Evolutionary conservation across 305 asterid species (phyloP).

Genomic region (Fraxinus sp.): DNA sequence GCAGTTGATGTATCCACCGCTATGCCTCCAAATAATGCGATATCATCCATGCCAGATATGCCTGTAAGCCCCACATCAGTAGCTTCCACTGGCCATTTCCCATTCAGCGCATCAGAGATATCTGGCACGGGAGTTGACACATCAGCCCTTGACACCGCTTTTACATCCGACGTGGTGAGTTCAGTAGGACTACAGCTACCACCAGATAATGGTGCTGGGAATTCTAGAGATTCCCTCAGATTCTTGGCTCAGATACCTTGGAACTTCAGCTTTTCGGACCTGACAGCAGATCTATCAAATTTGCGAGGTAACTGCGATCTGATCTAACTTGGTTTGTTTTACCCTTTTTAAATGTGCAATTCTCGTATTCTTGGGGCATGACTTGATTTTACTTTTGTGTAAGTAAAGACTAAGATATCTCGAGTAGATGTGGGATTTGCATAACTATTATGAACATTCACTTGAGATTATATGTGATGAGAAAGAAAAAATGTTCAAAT

Average conservation of each 20-base stretch:
- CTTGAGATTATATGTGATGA: not conserved
- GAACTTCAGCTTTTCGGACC: conserved; percentile 73
- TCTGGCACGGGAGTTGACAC: conserved; percentile 68
- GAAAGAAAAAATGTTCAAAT: not conserved
- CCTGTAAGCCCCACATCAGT: conserved; percentile 74
- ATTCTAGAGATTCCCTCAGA: conserved; percentile 62
- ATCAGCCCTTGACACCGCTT: conserved; percentile 60
- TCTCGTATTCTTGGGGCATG: not conserved
- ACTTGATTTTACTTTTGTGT: not conserved
- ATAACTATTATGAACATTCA: not conserved
- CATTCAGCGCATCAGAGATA: conserved; percentile 61
- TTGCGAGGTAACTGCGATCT: conserved; percentile 56
- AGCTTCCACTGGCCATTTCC: conserved; percentile 73
- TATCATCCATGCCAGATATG: conserved; percentile 62
- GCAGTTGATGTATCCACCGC: conserved; percentile 45
- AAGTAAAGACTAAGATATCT: not conserved
- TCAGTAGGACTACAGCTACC: conserved; percentile 59
- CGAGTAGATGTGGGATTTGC: not conserved
- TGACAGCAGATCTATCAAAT: conserved; percentile 68
- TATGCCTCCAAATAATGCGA: conserved; percentile 47
- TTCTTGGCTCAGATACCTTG: conserved; percentile 66
- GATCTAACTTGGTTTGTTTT: not conserved
- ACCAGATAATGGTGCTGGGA: conserved; percentile 62
- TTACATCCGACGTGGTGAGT: conserved; percentile 69
- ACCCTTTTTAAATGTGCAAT: not conserved